phyloP scores from a whole-genome alignment of 2,329 filamentous ascomycete species.

The Chaetothyriales sp. region DNA sequence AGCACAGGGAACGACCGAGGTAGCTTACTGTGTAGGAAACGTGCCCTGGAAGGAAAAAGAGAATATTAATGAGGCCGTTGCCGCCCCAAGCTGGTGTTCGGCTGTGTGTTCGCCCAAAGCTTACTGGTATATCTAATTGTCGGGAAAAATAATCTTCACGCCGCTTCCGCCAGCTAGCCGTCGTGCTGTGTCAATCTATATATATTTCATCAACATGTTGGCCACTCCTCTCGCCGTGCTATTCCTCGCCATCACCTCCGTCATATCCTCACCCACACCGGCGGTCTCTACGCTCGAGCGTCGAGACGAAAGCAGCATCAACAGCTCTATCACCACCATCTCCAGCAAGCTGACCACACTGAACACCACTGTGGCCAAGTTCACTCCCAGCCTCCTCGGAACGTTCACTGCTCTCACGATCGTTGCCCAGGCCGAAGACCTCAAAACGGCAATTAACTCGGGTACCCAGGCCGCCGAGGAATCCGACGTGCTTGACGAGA shows the following conservation, averaged over 20 bases:
- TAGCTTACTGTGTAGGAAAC: neutral
- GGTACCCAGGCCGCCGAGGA: neutral
- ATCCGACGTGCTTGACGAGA: neutral
- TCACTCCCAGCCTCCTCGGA: neutral
- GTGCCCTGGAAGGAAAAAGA: neutral
- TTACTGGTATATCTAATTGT: too few species aligned
- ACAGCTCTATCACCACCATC: neutral
- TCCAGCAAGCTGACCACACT: neutral
- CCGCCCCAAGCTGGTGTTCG: too few species aligned
- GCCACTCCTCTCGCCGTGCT: conserved; percentile 32
- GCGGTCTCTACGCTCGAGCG: conserved; percentile 26
- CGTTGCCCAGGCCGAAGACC: neutral
- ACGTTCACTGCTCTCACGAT: neutral
- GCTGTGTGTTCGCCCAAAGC: too few species aligned
- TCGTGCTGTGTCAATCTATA: too few species aligned
- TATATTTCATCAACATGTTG: neutral
- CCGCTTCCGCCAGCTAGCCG: too few species aligned
- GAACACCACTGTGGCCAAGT: neutral
- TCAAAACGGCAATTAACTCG: neutral
- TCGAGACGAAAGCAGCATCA: neutral
- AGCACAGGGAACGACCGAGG: neutral
- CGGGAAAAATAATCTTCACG: too few species aligned
- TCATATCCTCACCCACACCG: conserved; percentile 36
- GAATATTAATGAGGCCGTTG: conserved; percentile 4
- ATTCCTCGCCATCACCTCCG: conserved; percentile 30